A percentile compares a stretch with the other conserved stretches of the same genome.
phyloP scores from a whole-genome alignment of 805 yeast species.

The Candida hungchunana region DNA sequence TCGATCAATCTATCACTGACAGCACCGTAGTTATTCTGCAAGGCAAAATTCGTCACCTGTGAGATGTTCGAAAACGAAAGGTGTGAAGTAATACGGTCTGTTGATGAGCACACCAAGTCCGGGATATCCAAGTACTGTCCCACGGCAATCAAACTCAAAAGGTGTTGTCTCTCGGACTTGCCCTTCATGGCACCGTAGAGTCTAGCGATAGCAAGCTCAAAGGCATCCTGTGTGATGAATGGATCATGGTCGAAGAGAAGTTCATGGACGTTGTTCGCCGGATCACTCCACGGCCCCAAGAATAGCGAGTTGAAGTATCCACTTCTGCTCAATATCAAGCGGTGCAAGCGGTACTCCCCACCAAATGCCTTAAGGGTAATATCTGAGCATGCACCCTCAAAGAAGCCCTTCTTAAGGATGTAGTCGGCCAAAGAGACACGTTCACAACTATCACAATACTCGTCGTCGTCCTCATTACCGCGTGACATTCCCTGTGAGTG shows the following conservation, averaged over 20 bases:
- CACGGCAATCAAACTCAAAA: slow-evolving; percentile 42
- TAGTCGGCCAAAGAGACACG: slow-evolving; percentile 25
- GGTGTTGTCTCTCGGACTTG: slow-evolving; percentile 31
- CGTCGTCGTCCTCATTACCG: too few relatives aligned
- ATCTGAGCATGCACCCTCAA: slow-evolving; percentile 45
- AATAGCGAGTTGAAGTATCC: slow-evolving; percentile 45
- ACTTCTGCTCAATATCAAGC: slow-evolving; percentile 40
- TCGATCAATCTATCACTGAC: slow-evolving; percentile 43
- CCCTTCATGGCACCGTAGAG: slow-evolving; percentile 41
- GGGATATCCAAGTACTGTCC: slow-evolving; percentile 47
- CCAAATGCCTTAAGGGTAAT: slow-evolving; percentile 45
- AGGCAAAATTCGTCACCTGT: slow-evolving; percentile 38
- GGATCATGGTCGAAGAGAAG: slow-evolving; percentile 38
- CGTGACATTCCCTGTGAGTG: too few relatives aligned
- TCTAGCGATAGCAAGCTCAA: slow-evolving; percentile 43
- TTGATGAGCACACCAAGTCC: slow-evolving; percentile 40
- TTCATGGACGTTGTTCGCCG: slow-evolving; percentile 22
- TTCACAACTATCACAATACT: too few relatives aligned
- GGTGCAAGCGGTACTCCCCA: slow-evolving; percentile 40
- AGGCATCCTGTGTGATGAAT: slow-evolving; percentile 39
- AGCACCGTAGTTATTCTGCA: slow-evolving; percentile 39
- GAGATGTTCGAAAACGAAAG: slow-evolving; percentile 36
- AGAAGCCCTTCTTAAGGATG: slow-evolving; percentile 36
- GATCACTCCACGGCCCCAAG: slow-evolving; percentile 39
- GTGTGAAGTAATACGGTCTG: slow-evolving; percentile 33